phyloP scores from a whole-genome alignment of 1,139 yeast genomes.

The Magnusiomyces paraingens region DNA sequence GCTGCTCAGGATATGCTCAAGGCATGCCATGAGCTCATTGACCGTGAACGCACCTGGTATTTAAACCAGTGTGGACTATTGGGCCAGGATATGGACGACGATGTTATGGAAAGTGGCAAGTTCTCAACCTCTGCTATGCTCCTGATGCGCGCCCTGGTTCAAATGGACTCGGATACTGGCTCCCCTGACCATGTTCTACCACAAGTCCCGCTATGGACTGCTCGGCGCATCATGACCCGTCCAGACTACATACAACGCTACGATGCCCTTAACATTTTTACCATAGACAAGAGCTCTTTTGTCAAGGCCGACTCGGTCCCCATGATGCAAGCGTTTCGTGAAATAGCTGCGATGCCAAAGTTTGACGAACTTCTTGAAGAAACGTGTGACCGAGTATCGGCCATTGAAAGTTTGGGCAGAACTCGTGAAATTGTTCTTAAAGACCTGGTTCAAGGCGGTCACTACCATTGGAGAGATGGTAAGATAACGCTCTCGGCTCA shows the following conservation, averaged over 20 bases:
- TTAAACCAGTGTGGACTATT: conserved; percentile 73
- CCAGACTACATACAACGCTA: conserved; percentile 71
- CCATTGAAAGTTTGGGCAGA: conserved; percentile 72
- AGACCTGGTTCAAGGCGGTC: conserved; percentile 44
- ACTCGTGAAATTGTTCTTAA: conserved; percentile 74
- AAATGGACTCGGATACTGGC: conserved; percentile 44
- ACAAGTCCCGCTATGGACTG: conserved; percentile 74
- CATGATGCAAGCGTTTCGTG: conserved; percentile 86
- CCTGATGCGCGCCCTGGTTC: conserved; percentile 64
- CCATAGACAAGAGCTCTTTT: conserved; percentile 62
- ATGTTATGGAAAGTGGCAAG: conserved; percentile 81
- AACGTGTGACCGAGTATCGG: conserved; percentile 65
- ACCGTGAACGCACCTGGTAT: conserved; percentile 80
- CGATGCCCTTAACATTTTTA: conserved; percentile 70
- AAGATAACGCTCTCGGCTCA: too few species aligned
- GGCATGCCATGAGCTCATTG: conserved; percentile 67
- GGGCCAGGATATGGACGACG: conserved; percentile 80
- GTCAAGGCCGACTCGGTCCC: conserved; percentile 81
- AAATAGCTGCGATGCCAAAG: conserved; percentile 64
- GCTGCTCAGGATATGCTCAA: conserved; percentile 52
- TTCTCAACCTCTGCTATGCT: conserved; percentile 74
- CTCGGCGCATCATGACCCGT: conserved; percentile 78
- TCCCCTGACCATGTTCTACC: conserved; percentile 52
- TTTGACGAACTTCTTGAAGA: conserved; percentile 64
- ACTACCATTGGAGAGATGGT: too few species aligned